These are phyloP conservation scores for Yamadazyma spencermartinsiae DNA, from an alignment of 1,139 yeast genomes.

Conservation along the genomic window DNA sequence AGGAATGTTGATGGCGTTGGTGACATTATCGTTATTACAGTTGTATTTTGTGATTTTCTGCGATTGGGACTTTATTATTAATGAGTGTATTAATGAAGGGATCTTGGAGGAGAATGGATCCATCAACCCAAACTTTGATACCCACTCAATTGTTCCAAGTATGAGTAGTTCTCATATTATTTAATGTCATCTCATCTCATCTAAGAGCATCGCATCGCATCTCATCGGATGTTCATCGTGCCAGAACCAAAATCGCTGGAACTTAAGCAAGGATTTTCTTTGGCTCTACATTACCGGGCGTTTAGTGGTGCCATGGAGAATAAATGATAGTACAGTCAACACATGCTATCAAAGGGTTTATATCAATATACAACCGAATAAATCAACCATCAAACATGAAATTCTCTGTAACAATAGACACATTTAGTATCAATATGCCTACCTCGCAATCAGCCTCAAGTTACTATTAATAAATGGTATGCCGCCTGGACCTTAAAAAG, in stretches of 20 bases:
- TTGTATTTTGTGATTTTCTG: constrained; percentile 45
- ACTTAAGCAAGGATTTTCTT: no score
- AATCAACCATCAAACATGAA: no score
- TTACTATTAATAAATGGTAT: no score
- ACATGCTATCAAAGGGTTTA: no score
- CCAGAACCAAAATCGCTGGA: not conserved
- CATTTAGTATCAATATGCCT: no score
- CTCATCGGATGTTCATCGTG: not conserved
- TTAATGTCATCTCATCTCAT: not conserved
- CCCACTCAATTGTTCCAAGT: constrained; percentile 35
- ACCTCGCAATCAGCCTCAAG: no score
- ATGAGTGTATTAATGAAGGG: constrained; percentile 42
- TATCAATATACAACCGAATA: no score
- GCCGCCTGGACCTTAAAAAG: not conserved
- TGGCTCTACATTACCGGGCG: no score
- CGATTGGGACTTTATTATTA: constrained; percentile 59
- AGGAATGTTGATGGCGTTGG: constrained; percentile 59
- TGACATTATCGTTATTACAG: constrained; percentile 47
- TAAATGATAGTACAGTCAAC: no score
- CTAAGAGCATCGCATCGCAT: not conserved
- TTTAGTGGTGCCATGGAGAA: no score
- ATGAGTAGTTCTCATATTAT: constrained; percentile 27
- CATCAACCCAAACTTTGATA: constrained; percentile 23
- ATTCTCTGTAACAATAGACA: no score
- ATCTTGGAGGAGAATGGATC: constrained; percentile 38